Evolutionary conservation across 345 rosid species (phyloP).

Genomic region (Rhodamnia argentea): DNA sequence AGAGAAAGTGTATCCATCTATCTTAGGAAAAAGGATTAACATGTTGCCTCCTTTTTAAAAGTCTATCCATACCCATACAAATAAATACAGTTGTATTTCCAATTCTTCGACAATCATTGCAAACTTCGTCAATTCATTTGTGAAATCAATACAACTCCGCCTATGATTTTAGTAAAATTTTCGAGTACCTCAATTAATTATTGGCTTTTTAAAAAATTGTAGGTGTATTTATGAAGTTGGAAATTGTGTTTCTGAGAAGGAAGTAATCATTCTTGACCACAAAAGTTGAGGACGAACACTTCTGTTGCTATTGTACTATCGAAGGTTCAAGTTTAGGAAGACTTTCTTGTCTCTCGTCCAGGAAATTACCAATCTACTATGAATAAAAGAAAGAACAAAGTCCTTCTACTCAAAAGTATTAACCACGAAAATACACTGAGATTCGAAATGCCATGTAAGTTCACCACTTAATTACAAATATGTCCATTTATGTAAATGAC

Average conservation of each 20-base stretch:
- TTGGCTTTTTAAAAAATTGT: background rate
- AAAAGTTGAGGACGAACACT: background rate
- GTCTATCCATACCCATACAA: background rate
- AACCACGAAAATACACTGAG: background rate
- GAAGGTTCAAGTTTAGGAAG: background rate
- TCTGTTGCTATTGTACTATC: background rate
- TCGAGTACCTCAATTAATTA: background rate
- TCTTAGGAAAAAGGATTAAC: background rate
- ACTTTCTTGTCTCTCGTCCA: background rate
- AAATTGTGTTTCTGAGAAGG: background rate
- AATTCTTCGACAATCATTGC: background rate
- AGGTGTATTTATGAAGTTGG: background rate
- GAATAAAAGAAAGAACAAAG: background rate
- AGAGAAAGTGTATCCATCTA: background rate
- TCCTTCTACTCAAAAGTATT: background rate
- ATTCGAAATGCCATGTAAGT: background rate
- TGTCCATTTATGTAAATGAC: background rate
- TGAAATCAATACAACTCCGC: background rate
- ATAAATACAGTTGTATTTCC: background rate
- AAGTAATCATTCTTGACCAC: background rate
- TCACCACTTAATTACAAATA: background rate
- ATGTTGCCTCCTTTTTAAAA: background rate
- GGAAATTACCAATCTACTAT: background rate
- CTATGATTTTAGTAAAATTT: background rate
- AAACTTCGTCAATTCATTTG: background rate